Conservation (phyloP, 805 yeast species). For the Nakazawaea laoshanensis region DNA sequence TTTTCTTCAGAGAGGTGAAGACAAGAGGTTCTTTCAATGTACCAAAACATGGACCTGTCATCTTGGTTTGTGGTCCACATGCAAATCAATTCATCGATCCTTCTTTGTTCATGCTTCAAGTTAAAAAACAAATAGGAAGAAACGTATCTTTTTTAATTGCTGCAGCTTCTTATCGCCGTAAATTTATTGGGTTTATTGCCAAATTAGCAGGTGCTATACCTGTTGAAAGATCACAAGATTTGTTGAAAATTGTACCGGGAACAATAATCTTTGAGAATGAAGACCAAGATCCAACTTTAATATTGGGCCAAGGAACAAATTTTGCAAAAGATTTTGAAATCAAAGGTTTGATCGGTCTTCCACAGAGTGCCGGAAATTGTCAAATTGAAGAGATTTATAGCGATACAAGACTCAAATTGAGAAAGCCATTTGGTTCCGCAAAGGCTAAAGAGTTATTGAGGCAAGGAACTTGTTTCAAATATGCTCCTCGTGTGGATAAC, state of each 20-base stretch:
- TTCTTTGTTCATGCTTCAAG: slow-evolving; percentile 67
- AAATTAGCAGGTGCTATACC: slow-evolving; percentile 77
- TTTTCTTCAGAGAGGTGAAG: slow-evolving; percentile 82
- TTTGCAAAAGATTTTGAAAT: slow-evolving; percentile 56
- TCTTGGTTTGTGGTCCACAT: slow-evolving; percentile 95
- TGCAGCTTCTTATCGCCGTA: slow-evolving; percentile 58
- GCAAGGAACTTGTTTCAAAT: slow-evolving; percentile 49
- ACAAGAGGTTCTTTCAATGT: slow-evolving; percentile 77
- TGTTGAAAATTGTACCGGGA: slow-evolving; percentile 46
- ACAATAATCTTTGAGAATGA: slow-evolving; percentile 40
- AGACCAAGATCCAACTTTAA: slow-evolving; percentile 38
- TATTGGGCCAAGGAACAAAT: slow-evolving; percentile 59
- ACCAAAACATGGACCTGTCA: slow-evolving; percentile 70
- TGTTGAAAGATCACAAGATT: slow-evolving; percentile 87
- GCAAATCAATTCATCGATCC: slow-evolving; percentile 79
- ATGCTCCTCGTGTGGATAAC: slow-evolving; percentile 81
- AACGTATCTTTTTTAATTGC: slow-evolving; percentile 81
- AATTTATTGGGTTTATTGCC: slow-evolving; percentile 70
- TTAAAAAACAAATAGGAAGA: slow-evolving; percentile 55
- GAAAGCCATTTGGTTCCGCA: slow-evolving; percentile 59
- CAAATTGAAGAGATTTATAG: slow-evolving; percentile 61
- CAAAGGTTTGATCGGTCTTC: slow-evolving; percentile 71
- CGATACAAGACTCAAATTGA: slow-evolving; percentile 60
- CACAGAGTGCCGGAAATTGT: slow-evolving; percentile 66
- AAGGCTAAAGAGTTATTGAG: slow-evolving; percentile 35